Conservation (phyloP, 345 rosid genomes). For the Psidium friedrichsthalianum region DNA sequence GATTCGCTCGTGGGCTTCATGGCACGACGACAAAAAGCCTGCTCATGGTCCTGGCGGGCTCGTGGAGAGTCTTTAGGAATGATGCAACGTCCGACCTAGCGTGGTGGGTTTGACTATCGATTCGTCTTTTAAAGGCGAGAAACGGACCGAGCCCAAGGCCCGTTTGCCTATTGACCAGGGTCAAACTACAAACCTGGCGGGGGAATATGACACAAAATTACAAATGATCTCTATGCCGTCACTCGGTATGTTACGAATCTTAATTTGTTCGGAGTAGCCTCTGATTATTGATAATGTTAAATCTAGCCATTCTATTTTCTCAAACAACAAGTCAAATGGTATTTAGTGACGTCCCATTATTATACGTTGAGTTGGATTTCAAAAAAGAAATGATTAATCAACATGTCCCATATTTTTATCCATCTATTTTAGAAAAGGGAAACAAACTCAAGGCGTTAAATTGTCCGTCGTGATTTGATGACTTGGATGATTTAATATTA, state of each 20-base stretch:
- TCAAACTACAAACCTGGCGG: no score
- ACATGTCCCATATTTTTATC: not conserved
- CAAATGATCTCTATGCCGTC: rapidly evolving
- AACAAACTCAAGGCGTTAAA: not conserved
- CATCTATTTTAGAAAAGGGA: not conserved
- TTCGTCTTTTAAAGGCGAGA: not conserved
- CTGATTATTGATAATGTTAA: not conserved
- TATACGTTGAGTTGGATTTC: not conserved
- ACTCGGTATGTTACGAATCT: not conserved
- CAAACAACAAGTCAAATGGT: rapidly evolving
- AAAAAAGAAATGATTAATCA: not conserved
- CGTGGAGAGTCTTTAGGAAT: not conserved
- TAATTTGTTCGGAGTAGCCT: rapidly evolving
- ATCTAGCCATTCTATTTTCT: not conserved
- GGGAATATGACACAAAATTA: not conserved
- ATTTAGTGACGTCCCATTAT: not conserved
- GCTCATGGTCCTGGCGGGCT: not conserved
- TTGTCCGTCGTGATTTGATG: not conserved
- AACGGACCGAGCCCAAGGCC: not conserved
- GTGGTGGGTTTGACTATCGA: not conserved
- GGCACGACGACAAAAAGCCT: no score
- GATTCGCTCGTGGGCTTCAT: not conserved
- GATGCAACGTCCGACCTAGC: not conserved
- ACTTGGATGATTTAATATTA: not conserved
- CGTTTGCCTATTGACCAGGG: not conserved